Percentiles rank a stretch among this genome's conserved stretches.
These are phyloP conservation scores for Rhodocollybia butyracea DNA, from an alignment of 768 basidiomycete species.

Conservation along the genomic window DNA sequence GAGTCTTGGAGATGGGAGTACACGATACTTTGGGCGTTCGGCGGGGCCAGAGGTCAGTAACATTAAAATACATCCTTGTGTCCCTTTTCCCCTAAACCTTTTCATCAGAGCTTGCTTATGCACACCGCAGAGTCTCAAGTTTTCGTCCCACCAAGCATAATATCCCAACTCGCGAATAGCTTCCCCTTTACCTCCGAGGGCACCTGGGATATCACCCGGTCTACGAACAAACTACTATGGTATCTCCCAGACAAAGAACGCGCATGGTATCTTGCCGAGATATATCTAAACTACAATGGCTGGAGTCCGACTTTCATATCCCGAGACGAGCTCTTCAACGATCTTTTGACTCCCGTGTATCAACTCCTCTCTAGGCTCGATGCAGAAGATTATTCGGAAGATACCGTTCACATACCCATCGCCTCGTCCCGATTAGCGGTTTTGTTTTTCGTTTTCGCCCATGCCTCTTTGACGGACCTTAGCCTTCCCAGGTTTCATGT, in stretches of 20 bases:
- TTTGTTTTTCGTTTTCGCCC: slow-evolving; percentile 30
- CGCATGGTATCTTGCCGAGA: slow-evolving; percentile 42
- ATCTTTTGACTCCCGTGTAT: slow-evolving; percentile 31
- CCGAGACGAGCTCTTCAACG: slow-evolving; percentile 25
- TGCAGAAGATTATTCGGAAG: not conserved
- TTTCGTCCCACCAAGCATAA: not conserved
- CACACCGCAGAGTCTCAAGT: not conserved
- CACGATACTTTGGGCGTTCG: not conserved
- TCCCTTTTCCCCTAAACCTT: not conserved
- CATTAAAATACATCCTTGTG: not conserved
- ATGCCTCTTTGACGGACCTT: slow-evolving; percentile 33
- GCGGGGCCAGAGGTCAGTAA: not conserved
- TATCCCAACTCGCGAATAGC: not conserved
- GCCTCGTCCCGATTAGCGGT: slow-evolving; percentile 23
- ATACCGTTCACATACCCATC: slow-evolving; percentile 11
- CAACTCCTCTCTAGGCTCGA: slow-evolving; percentile 18
- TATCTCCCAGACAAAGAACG: slow-evolving; percentile 30
- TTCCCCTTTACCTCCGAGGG: not conserved
- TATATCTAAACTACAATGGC: slow-evolving; percentile 37
- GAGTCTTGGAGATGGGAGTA: not conserved
- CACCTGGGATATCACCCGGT: slow-evolving; percentile 13
- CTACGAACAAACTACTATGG: slow-evolving; percentile 20
- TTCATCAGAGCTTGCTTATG: not conserved
- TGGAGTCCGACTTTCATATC: slow-evolving; percentile 11
- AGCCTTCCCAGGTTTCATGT: slow-evolving; percentile 26